Percentiles rank a stretch among this genome's conserved stretches.
Evolutionary conservation across 345 rosid species (phyloP).

Genomic region (Viola odorata): DNA sequence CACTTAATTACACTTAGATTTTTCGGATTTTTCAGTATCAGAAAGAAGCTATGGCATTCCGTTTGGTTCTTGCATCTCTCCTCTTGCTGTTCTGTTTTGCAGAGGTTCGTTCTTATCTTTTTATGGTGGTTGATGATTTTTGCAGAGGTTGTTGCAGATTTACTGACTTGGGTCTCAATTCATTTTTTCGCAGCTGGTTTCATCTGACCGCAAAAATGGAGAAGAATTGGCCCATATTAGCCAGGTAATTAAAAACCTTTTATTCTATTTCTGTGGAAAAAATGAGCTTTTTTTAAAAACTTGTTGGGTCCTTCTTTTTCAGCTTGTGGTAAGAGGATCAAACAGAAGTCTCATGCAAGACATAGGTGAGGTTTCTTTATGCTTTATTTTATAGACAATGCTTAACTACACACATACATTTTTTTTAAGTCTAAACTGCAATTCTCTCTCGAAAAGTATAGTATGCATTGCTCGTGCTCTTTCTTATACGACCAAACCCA

Average conservation of each 20-base stretch:
- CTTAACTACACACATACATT: not conserved
- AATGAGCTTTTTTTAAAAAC: not conserved
- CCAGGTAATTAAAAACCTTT: not conserved
- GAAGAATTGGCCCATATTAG: not conserved
- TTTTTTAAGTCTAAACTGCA: not conserved
- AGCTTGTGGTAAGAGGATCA: slow-evolving; percentile 23
- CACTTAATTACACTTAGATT: no score
- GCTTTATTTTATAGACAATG: no score
- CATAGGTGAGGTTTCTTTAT: slow-evolving; percentile 32
- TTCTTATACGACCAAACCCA: not conserved
- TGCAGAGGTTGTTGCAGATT: not conserved
- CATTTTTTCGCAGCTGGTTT: slow-evolving; percentile 25
- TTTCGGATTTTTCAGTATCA: not conserved
- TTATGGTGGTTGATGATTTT: no score
- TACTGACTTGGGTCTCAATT: not conserved
- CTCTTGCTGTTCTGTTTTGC: slow-evolving; percentile 17
- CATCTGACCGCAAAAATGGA: slow-evolving; percentile 21
- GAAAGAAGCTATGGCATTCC: slow-evolving; percentile 10
- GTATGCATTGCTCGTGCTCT: not conserved
- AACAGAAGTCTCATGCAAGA: slow-evolving; percentile 38
- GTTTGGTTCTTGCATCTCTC: slow-evolving; percentile 16
- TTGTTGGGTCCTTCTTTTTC: not conserved
- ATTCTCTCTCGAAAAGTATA: not conserved
- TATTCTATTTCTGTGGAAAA: not conserved
- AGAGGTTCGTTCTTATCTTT: slow-evolving; percentile 11